Conservation (phyloP, 2,329 filamentous ascomycete genomes). For the Moelleriella libera region DNA sequence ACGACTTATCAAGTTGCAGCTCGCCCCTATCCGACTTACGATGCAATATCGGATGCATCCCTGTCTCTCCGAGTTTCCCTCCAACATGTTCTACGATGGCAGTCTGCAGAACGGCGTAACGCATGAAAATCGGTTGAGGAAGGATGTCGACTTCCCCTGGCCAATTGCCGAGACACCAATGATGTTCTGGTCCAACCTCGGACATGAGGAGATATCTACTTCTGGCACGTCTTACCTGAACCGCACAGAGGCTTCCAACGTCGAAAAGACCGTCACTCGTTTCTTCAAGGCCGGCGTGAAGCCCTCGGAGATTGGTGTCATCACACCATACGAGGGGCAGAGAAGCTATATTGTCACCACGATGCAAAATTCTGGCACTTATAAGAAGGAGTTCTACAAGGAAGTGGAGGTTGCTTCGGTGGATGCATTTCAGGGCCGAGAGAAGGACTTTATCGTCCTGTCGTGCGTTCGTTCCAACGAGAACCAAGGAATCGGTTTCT, state of each 20-base stretch:
- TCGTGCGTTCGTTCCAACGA: constrained; percentile 98
- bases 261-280: constrained; percentile 94
- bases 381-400: constrained; percentile 98
- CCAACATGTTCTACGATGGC: constrained; percentile 99
- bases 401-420: constrained; percentile 97
- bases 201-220: constrained; percentile 94
- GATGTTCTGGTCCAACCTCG: constrained; percentile 99
- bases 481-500: constrained; percentile 96
- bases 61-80: constrained; percentile 90
- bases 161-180: constrained; percentile 86
- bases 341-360: constrained; percentile 96
- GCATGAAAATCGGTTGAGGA: constrained; percentile 71
- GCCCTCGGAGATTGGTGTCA: constrained; percentile 86
- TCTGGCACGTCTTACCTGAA: constrained; percentile 97
- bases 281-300: constrained; percentile 99
- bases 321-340: constrained; percentile 96
- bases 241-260: constrained; percentile 89
- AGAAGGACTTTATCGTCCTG: constrained; percentile 97
- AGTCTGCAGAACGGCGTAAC: constrained; percentile 94
- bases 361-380: constrained; percentile 96
- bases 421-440: constrained; percentile 95
- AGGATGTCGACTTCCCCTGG: constrained; percentile 97
- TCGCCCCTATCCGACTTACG: constrained; percentile 82
- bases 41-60: constrained; percentile 99
- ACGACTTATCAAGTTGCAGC: constrained; percentile 81